Base-by-base conservation (phyloP, 306 rosid species). In the Dicorynia guianensis region DNA sequence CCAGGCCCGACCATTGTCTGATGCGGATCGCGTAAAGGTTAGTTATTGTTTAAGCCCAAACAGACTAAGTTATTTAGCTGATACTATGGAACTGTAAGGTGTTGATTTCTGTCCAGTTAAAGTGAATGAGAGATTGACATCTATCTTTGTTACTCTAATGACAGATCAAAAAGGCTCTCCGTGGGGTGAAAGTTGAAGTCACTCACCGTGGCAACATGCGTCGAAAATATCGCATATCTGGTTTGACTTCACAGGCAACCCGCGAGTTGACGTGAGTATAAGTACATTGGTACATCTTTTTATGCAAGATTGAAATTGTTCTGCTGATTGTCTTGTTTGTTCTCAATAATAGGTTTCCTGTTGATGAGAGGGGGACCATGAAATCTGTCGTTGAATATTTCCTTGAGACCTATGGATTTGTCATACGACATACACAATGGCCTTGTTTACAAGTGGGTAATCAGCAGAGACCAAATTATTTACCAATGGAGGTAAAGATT, bases 401-500 rank as follows among this genome's bases (percentile, higher is more conserved):
- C 66, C 84, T 30, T 11, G 99, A 96, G 65, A 96, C 97, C 2
- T 96, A 96, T 17, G 94, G 97, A 2, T 92, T 90, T 50, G 87
- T 46, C 14, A 96, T 96, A 69, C 96, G 90, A 61, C 96, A 96
- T 67, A 87, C 91, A 2, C 97, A 96, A 33, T 96, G 92, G 98
- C 99, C 99, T 59, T 96, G 99, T 75, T 85, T 96, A 63, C 98
- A 90, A 90, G 99, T 93, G 11, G 99, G 99, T 20, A 96, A 93
- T 66, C 84, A 85, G 17, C 97, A 96, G 74, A 79, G 99, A 5
- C 97, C 99, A 0, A 96, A 96, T 76, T 96, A 96, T 82, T 69
- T 96, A 9, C 99, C 98, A 1, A 96, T 96, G 99, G 99, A 96
- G 90, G 99, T 96, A 74, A 71, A 42, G 9, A 19, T 34, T 56